phyloP scores from a whole-genome alignment of 768 basidiomycete species.

The Dentipellis fragilis region DNA sequence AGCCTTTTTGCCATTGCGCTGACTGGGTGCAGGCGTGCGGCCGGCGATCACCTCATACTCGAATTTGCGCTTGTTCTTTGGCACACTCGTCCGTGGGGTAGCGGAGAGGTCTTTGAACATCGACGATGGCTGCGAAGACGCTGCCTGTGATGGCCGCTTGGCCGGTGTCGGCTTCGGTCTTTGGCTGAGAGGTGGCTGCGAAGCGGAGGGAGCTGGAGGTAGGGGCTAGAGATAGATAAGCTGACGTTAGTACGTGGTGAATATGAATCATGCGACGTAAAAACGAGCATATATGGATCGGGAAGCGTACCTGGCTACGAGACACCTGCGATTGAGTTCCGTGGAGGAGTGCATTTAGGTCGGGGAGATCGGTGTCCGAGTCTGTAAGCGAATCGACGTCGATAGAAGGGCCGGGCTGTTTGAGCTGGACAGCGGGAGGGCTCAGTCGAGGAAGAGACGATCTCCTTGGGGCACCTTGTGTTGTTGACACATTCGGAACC shows the following conservation, averaged over 20 bases:
- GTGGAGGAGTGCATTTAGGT: background rate
- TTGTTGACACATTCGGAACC: too few species aligned
- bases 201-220: background rate
- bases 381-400: background rate
- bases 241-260: too few species aligned
- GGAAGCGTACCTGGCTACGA: background rate
- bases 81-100: background rate
- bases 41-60: background rate
- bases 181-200: background rate
- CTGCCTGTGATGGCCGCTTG: background rate
- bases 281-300: background rate
- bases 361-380: background rate
- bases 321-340: background rate
- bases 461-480: too few species aligned
- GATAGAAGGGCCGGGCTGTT: background rate
- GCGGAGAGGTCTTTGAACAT: background rate
- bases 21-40: background rate
- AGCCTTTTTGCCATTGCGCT: background rate
- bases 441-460: background rate
- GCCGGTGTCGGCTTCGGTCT: background rate
- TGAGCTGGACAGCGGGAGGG: background rate
- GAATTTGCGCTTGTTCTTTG: background rate
- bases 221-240: too few species aligned
- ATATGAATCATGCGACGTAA: too few species aligned
- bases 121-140: background rate